A percentile compares a stretch with the other conserved stretches of the same genome.
These are phyloP conservation scores for Nicotiana noctiflora DNA, from an alignment of 257 asterid species.

Conservation along the genomic window DNA sequence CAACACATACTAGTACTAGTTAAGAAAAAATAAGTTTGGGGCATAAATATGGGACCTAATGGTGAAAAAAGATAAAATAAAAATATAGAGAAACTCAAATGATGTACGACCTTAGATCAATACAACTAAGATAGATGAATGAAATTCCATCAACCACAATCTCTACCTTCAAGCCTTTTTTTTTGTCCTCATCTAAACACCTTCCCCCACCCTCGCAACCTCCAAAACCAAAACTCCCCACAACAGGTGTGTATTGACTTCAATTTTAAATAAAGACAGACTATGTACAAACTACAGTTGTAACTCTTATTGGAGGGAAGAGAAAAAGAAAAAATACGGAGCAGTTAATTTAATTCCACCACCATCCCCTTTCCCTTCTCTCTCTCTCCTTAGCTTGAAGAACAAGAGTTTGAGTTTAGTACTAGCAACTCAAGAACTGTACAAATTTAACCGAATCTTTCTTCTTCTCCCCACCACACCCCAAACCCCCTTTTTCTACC, in stretches of 20 bases:
- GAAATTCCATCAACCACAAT: background rate
- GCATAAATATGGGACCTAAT: too few species aligned
- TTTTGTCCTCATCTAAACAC: background rate
- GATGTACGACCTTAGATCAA: background rate
- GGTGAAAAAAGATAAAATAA: too few species aligned
- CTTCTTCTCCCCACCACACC: background rate
- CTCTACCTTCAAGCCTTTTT: background rate
- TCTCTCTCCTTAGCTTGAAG: too few species aligned
- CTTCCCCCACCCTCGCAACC: background rate
- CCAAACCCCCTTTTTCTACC: background rate
- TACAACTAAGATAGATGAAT: too few species aligned
- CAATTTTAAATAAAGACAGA: background rate
- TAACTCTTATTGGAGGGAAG: slow-evolving; percentile 25
- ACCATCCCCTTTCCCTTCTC: background rate
- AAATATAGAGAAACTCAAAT: background rate
- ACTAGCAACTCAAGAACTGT: background rate
- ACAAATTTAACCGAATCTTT: slow-evolving; percentile 8
- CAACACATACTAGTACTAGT: too few species aligned
- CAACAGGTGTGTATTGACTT: background rate
- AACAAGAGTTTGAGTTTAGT: slow-evolving; percentile 24
- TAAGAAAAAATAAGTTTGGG: too few species aligned
- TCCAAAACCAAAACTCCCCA: background rate
- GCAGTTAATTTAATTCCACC: slow-evolving; percentile 21
- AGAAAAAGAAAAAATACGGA: background rate
- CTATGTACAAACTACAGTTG: background rate